Base-by-base conservation (phyloP, 768 basidiomycete species). In the Exidia glandulosa region DNA sequence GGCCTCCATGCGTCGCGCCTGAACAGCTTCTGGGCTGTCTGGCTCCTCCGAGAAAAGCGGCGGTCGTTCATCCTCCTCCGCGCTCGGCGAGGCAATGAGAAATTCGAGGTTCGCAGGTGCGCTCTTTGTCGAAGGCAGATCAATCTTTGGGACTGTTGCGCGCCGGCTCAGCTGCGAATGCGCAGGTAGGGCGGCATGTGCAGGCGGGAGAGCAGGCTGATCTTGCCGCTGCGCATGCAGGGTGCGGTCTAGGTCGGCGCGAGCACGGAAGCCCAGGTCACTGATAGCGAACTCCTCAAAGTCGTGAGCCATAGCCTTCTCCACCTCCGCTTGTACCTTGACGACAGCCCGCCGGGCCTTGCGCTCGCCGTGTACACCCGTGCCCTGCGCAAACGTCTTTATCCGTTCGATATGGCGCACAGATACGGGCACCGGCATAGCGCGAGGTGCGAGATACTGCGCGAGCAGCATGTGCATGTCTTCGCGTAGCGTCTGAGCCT, bases 221-320 rank as follows among this genome's bases (percentile, higher is more conserved):
- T 52, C 62, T n/a, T 60, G 60, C 6, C 56, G 30, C 32, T 36
- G 33, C 7, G 56, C n/a, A 9, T 33, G 33, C 32, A 57, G 25
- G 36, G 1, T 60, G 2, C 57, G 59, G 33, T 62, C 61, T 37
- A 81, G 76, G 67, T 93, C 90, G 7, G 85, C 82, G 7, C 90
- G 75, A 1, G 90, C 93, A 56, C 92, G 88, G 73, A 94, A 90
- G 86, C 90, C 97, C 3, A 99, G 79, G 63, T 96, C 93, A 23
- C 90, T 92, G 61, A 83, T 77, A 66, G 86, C 83, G 67, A 99
- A 98, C 7, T 85, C 85, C 56, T 88, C 87, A 67, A 95, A 96
- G 69, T 95, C 93, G 56, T 87, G 87, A 63, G 89, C 86, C 91
- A 99, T 94, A 56, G 86, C 82, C 32, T 84, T 81, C 68, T 95